Evolutionary conservation across 2,329 filamentous ascomycete genomes (phyloP), one percentile per base, ranked within the genome.

Genomic region (Rasamsonia emersonii): DNA sequence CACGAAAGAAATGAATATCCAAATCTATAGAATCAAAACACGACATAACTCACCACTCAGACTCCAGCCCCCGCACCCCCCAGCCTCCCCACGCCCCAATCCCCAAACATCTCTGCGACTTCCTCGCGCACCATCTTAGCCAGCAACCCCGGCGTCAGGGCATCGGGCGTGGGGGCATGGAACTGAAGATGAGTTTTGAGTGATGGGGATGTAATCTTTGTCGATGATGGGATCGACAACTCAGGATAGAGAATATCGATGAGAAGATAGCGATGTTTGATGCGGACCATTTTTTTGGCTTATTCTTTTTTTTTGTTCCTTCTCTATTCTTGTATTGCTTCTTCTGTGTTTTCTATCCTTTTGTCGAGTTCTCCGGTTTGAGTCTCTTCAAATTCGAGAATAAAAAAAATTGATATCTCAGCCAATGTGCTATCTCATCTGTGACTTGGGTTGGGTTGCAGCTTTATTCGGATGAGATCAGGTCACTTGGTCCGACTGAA

Each of bases 241-340:
- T 77, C 70, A 0, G 88, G 86, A 50, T 95, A 95, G 28, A 96
- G 70, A 44, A 96, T 86, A 54, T 93, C 85, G 40, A 96, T 76
- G n/a, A 96, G 77, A 11, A 98, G 74, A 58, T 98, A 98, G 49
- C 91, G 80, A 60, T 94, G 82, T 62, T 98, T 98, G 46, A 96
- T 76, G 53, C 91, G 85, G 38, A 98, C 91, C 91, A 98, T 95
- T 29, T 25, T 62, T 45, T 13, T 13, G 8, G 20, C 20, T 8
- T 24, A 19, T 26, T 18, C 13, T 37, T 7, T 27, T 27, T 23
- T 24, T 10, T 25, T n/a, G n/a, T n/a, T 23, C 13, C 13, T 26
- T 9, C 20, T 31, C n/a, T n/a, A n/a, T n/a, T n/a, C n/a, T n/a
- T n/a, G n/a, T n/a, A n/a, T 38, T 28, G 17, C 32, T 19, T n/a